Percentiles rank a stretch among this genome's conserved stretches.
phyloP scores from a whole-genome alignment of 345 rosid genomes.

The Excoecaria cochinchinensis region DNA sequence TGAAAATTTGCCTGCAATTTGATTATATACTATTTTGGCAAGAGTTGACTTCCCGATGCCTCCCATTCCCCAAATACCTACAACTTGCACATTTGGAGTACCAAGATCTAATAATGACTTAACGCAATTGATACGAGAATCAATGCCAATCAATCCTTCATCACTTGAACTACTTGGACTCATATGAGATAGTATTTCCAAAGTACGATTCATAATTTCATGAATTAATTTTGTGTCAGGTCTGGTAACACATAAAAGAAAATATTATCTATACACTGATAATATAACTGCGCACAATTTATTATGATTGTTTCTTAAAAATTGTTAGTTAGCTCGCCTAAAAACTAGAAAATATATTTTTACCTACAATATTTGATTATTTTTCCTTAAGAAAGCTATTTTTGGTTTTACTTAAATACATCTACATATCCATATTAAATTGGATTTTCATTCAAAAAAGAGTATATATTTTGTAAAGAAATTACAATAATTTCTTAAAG shows the following conservation, averaged over 20 bases:
- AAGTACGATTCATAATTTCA: not conserved
- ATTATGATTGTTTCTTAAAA: too few relatives aligned
- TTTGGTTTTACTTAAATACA: too few relatives aligned
- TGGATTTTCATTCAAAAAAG: too few relatives aligned
- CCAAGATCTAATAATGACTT: not conserved
- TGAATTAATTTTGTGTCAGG: not conserved
- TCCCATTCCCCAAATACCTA: conserved; percentile 15
- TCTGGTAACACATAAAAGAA: not conserved
- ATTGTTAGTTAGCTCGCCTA: too few relatives aligned
- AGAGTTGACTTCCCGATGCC: conserved; percentile 15
- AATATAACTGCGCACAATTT: too few relatives aligned
- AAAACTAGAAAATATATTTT: too few relatives aligned
- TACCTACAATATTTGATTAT: too few relatives aligned
- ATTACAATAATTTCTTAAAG: too few relatives aligned
- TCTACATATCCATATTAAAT: too few relatives aligned
- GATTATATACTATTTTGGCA: not conserved
- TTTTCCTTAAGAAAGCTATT: too few relatives aligned
- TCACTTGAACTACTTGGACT: too few relatives aligned
- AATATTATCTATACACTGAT: not conserved
- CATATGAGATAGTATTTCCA: not conserved
- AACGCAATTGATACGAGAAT: not conserved
- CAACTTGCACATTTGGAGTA: not conserved
- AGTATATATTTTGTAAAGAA: too few relatives aligned
- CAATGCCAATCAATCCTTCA: not conserved
- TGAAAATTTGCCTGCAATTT: not conserved